These are phyloP conservation scores for Haematococcus lacustris DNA, from an alignment of 139 green algal species.

Conservation along the genomic window DNA sequence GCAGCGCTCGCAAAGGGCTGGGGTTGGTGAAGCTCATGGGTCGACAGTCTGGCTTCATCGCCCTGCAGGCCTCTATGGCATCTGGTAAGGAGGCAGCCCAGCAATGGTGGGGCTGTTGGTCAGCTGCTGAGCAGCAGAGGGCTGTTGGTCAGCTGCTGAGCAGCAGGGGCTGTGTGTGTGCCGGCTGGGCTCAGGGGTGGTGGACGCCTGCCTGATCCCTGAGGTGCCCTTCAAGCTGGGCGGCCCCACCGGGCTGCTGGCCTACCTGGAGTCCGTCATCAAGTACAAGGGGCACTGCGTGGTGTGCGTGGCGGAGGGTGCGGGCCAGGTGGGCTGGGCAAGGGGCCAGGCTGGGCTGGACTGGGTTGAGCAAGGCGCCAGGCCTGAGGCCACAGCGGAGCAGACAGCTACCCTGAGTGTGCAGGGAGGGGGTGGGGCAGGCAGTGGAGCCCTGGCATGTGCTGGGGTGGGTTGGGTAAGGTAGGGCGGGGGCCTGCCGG, in stretches of 20 bases:
- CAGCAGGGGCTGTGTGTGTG: too few relatives aligned
- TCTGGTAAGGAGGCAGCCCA: constrained; percentile 37
- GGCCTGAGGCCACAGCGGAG: too few relatives aligned
- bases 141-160: too few relatives aligned
- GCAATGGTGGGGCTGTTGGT: too few relatives aligned
- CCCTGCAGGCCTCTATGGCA: constrained; percentile 86
- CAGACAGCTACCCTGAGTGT: too few relatives aligned
- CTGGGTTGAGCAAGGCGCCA: too few relatives aligned
- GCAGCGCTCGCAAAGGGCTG: constrained; percentile 70
- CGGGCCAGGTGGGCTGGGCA: constrained; percentile 44
- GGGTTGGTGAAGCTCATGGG: constrained; percentile 99
- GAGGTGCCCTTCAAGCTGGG: constrained; percentile 75
- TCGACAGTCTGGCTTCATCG: constrained; percentile 92
- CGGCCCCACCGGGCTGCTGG: constrained; percentile 4
- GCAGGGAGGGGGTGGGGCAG: too few relatives aligned
- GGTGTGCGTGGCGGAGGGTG: constrained; percentile 63
- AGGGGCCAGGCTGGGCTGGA: too few relatives aligned
- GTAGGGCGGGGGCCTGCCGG: too few relatives aligned
- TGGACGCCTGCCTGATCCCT: constrained; percentile 90
- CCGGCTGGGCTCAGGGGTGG: constrained; percentile 61
- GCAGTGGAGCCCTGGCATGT: too few relatives aligned
- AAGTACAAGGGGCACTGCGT: constrained; percentile 72
- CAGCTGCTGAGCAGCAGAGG: too few relatives aligned
- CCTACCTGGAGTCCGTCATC: constrained; percentile 62
- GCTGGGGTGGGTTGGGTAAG: too few relatives aligned